These are phyloP conservation scores for Taiozyma sp. DNA, from an alignment of 1,139 yeast genomes.

Conservation along the genomic window DNA sequence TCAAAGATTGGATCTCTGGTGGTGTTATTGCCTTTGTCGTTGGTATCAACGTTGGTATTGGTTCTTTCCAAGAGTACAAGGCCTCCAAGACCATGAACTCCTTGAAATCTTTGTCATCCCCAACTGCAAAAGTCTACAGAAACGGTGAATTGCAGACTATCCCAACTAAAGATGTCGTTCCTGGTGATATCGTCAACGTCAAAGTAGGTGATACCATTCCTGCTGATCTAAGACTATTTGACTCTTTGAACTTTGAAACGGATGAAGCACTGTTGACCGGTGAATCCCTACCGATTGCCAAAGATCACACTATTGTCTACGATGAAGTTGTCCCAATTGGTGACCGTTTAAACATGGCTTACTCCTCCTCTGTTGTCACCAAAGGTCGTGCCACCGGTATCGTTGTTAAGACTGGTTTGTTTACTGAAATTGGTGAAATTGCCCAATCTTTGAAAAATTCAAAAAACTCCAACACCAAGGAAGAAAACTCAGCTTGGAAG, in stretches of 20 bases:
- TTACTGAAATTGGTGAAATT: constrained; percentile 73
- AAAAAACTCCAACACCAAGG: constrained; percentile 32
- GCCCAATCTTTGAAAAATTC: constrained; percentile 54
- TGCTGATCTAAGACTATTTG: constrained; percentile 63
- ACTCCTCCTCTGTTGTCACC: constrained; percentile 62
- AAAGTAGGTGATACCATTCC: constrained; percentile 78
- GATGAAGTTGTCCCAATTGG: constrained; percentile 57
- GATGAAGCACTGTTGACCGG: constrained; percentile 82
- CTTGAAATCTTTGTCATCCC: constrained; percentile 60
- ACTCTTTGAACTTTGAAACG: constrained; percentile 63
- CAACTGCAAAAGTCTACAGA: constrained; percentile 66
- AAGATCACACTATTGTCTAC: constrained; percentile 41
- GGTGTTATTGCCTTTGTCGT: constrained; percentile 77
- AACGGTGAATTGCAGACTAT: constrained; percentile 55
- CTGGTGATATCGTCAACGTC: constrained; percentile 66
- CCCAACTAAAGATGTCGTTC: constrained; percentile 66
- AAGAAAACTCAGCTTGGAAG: constrained; percentile 42
- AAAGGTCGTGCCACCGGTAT: constrained; percentile 77
- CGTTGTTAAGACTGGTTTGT: constrained; percentile 59
- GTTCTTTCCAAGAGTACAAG: constrained; percentile 62
- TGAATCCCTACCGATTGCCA: constrained; percentile 71
- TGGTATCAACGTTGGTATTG: constrained; percentile 59
- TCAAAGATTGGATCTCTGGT: constrained; percentile 76
- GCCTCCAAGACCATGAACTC: constrained; percentile 85
- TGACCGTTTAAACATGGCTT: constrained; percentile 71